Conservation (phyloP, 768 basidiomycete species). For the Filobasidium wieringae region DNA sequence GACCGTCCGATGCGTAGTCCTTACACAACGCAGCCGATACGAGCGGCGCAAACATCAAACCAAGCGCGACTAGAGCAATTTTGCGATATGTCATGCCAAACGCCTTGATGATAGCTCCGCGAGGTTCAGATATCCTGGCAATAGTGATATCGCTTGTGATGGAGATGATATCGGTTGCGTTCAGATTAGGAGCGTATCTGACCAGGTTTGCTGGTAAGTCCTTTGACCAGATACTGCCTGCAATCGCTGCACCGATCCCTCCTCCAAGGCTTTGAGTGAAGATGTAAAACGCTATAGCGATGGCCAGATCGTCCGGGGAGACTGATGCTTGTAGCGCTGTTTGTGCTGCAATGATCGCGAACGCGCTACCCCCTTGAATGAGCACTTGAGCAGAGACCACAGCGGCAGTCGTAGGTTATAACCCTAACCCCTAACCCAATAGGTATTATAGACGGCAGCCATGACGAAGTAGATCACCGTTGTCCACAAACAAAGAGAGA, state of each 20-base stretch:
- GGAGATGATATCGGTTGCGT: conserved; percentile 21
- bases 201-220: conserved; percentile 3
- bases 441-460: conserved; percentile 17
- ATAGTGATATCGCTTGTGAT: conserved; percentile 29
- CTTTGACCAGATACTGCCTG: conserved; percentile 30
- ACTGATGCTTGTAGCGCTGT: conserved; percentile 39
- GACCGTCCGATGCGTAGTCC: conserved; percentile 35
- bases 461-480: conserved; percentile 26
- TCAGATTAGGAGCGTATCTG: conserved; percentile 24
- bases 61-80: conserved; percentile 33
- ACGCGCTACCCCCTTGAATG: conserved; percentile 24
- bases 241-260: conserved; percentile 39
- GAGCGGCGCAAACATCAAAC: conserved; percentile 30
- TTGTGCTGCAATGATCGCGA: conserved; percentile 34
- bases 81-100: too few species aligned
- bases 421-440: conserved; percentile 30
- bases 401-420: too few species aligned
- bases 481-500: conserved; percentile 26
- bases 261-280: conserved; percentile 40
- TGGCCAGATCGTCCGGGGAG: conserved; percentile 38
- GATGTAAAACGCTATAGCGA: conserved; percentile 36
- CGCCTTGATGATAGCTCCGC: conserved; percentile 23
- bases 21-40: conserved; percentile 29
- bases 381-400: conserved; percentile 27
- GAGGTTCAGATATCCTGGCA: conserved; percentile 20